Percentiles rank a stretch among this genome's conserved stretches.
Evolutionary conservation across 176 grass and related monocot genomes (phyloP).

Genomic region (Canna indica): DNA sequence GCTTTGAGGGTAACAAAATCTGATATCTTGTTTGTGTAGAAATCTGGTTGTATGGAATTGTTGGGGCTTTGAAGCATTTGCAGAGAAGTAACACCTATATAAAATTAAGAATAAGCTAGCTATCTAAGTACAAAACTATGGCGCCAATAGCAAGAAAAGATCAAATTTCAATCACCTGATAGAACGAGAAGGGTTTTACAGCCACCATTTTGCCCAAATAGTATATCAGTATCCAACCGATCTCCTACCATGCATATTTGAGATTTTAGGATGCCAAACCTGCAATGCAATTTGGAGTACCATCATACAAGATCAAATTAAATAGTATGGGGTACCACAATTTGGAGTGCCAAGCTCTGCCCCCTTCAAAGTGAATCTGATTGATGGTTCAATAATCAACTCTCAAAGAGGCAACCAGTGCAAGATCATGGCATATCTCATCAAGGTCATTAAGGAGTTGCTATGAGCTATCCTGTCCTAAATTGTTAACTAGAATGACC

Average conservation of each 20-base stretch:
- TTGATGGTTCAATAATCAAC: too few relatives aligned
- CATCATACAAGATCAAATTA: too few relatives aligned
- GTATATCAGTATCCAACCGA: constrained; percentile 84
- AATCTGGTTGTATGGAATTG: constrained; percentile 86
- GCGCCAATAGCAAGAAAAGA: neutral
- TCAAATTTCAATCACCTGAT: constrained; percentile 51
- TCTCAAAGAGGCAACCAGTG: too few relatives aligned
- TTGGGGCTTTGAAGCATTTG: constrained; percentile 73
- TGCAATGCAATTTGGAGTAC: too few relatives aligned
- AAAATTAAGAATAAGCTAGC: neutral
- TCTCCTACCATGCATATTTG: constrained; percentile 99
- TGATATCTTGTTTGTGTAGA: constrained; percentile 83
- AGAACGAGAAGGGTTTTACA: constrained; percentile 97
- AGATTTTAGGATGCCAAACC: constrained; percentile 84
- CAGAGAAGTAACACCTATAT: constrained; percentile 75
- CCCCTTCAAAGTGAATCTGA: too few relatives aligned
- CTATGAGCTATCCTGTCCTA: too few relatives aligned
- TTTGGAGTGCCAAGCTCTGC: too few relatives aligned
- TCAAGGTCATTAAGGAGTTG: too few relatives aligned
- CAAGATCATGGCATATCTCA: too few relatives aligned
- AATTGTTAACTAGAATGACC: too few relatives aligned
- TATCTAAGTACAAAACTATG: constrained; percentile 6
- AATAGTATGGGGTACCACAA: too few relatives aligned
- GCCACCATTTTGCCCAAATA: constrained; percentile 93
- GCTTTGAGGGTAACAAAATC: constrained; percentile 75